Percentiles rank a stretch among this genome's conserved stretches.
Conservation (phyloP, 163 green algal genomes). For the Trebouxia gelatinosa region DNA sequence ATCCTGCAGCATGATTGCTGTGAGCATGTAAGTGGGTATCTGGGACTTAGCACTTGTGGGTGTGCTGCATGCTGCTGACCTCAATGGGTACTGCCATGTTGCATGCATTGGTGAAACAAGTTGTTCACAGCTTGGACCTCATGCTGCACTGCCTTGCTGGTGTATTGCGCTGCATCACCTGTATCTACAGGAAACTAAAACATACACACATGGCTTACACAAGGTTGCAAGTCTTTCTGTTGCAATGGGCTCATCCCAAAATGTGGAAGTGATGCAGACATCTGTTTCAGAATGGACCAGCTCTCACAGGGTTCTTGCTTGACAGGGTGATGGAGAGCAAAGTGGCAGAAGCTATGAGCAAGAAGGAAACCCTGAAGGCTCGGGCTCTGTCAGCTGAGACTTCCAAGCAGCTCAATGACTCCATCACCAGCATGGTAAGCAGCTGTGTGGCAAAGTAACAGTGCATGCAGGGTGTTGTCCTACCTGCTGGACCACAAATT, state of each 20-base stretch:
- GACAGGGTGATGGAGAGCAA: constrained; percentile 86
- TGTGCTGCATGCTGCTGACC: no score
- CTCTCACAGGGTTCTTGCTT: neutral
- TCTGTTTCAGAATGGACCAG: no score
- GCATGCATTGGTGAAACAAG: neutral
- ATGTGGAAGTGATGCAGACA: no score
- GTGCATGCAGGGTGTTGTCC: no score
- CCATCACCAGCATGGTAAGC: constrained; percentile 17
- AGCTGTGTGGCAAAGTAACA: no score
- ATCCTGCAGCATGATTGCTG: no score
- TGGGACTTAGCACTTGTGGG: no score
- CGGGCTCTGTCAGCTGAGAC: constrained; percentile 88
- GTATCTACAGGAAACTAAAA: neutral
- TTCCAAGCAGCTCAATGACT: constrained; percentile 71
- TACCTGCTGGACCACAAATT: neutral
- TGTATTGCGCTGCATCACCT: neutral
- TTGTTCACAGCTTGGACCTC: neutral
- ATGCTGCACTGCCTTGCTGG: neutral
- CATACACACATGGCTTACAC: neutral
- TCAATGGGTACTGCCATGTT: no score
- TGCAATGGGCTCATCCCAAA: neutral
- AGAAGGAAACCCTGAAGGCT: constrained; percentile 99
- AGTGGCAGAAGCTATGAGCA: constrained; percentile 91
- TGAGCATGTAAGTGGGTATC: no score
- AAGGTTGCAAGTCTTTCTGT: neutral